Evolutionary conservation across 2,329 filamentous ascomycete genomes (phyloP).

Genomic region (Fusarium stilboides): DNA sequence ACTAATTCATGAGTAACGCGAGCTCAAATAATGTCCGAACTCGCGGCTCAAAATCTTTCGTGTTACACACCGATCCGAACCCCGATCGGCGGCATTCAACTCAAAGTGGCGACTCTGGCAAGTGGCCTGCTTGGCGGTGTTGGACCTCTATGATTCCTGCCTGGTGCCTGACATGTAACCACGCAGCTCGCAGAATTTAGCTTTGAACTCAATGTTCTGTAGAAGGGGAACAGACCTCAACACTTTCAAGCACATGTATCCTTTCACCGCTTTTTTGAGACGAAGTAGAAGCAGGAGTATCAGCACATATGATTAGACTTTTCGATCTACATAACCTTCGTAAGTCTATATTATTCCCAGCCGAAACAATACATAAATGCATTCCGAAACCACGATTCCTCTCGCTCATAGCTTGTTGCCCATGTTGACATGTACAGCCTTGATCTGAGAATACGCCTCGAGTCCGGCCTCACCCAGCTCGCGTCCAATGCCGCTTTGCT

Average conservation of each 20-base stretch:
- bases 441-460: constrained; percentile 2
- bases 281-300: no score
- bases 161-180: constrained; percentile 6
- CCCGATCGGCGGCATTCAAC: constrained; percentile 13
- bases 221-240: no score
- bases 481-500: constrained; percentile 12
- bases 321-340: no score
- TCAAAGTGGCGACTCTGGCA: not conserved
- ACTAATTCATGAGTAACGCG: constrained; percentile 6
- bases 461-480: constrained; percentile 4
- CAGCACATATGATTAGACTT: no score
- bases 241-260: no score
- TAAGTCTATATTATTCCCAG: no score
- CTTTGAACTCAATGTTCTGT: no score
- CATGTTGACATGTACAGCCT: constrained; percentile 10
- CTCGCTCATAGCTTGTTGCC: constrained; percentile 1
- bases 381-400: not conserved
- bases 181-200: constrained; percentile 1
- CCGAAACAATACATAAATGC: no score
- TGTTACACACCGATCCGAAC: constrained; percentile 15
- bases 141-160: constrained; percentile 4
- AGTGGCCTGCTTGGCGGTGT: constrained; percentile 13
- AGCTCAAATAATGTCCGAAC: not conserved
- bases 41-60: constrained; percentile 17
- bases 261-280: no score